phyloP scores from a whole-genome alignment of 139 green algal genomes.

The Spirogloea muscicola region DNA sequence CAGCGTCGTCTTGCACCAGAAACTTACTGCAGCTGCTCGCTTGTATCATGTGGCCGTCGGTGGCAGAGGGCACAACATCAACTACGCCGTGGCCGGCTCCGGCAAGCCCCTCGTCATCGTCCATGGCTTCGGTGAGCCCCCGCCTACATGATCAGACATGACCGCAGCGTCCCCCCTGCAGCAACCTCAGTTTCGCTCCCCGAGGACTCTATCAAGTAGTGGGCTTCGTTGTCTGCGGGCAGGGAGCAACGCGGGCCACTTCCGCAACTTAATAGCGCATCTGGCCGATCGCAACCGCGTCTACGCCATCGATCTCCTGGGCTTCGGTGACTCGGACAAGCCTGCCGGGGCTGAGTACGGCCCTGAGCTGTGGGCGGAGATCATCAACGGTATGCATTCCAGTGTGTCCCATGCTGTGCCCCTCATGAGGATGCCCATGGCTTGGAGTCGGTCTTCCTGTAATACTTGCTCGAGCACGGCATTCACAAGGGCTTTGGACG shows the following conservation, averaged over 20 bases:
- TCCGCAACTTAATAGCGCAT: conserved; percentile 66
- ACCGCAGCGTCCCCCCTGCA: no score
- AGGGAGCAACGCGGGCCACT: conserved; percentile 69
- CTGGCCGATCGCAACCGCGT: conserved; percentile 52
- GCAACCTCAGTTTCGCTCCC: no score
- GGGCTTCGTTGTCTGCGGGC: neutral
- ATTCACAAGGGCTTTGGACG: no score
- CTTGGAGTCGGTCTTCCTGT: no score
- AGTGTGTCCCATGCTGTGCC: no score
- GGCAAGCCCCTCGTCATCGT: conserved; percentile 29
- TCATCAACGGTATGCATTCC: conserved; percentile 34
- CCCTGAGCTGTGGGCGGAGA: conserved; percentile 49
- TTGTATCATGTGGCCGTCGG: no score
- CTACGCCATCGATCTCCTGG: conserved; percentile 76
- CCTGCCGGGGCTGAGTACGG: conserved; percentile 45
- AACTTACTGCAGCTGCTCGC: no score
- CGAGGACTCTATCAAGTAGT: no score
- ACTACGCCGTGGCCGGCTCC: conserved; percentile 36
- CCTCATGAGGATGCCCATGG: no score
- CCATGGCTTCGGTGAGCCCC: conserved; percentile 21
- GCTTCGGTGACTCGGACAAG: conserved; percentile 85
- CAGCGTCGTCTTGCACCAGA: no score
- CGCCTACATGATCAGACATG: no score
- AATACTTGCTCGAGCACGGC: no score
- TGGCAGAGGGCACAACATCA: conserved; percentile 30